Conservation (phyloP, 1,139 yeast genomes). For the Suhomyces bokatorum region DNA sequence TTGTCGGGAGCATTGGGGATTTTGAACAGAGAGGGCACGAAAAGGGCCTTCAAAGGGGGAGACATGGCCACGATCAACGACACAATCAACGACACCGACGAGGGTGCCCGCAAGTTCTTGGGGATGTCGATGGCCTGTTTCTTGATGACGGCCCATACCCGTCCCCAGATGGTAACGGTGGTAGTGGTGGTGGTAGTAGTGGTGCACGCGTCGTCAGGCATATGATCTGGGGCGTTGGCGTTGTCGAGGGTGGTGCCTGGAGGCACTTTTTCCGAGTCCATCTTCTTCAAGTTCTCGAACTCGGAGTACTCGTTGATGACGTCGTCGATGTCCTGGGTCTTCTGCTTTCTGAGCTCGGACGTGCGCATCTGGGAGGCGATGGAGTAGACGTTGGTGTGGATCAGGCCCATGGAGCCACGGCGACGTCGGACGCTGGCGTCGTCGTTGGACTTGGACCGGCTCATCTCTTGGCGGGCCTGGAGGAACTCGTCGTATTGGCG, state of each 20-base stretch:
- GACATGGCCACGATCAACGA: conserved; percentile 73
- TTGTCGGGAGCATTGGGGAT: conserved; percentile 76
- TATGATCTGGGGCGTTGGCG: conserved; percentile 15
- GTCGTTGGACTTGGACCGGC: conserved; percentile 10
- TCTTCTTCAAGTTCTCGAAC: conserved; percentile 31
- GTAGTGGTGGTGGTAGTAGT: neutral
- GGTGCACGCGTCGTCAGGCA: conserved; percentile 8
- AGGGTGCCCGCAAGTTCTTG: conserved; percentile 69
- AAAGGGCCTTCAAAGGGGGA: conserved; percentile 82
- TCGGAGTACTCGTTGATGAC: conserved; percentile 64
- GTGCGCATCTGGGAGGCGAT: conserved; percentile 28
- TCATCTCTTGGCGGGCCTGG: conserved; percentile 16
- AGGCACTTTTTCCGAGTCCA: conserved; percentile 9
- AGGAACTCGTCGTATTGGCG: conserved; percentile 25
- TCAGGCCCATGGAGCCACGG: conserved; percentile 11
- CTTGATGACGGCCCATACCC: neutral
- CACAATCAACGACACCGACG: conserved; percentile 61
- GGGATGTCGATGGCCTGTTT: conserved; percentile 2
- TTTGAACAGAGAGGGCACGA: conserved; percentile 44
- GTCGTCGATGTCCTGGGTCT: conserved; percentile 55
- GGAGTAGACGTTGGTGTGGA: conserved; percentile 14
- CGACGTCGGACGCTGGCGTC: conserved; percentile 2
- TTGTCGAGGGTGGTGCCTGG: conserved; percentile 14
- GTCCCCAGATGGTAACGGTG: neutral
- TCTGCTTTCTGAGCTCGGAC: conserved; percentile 41